Base-by-base conservation (phyloP, 805 yeast species). In the Cyberlindnera misumaiensis region DNA sequence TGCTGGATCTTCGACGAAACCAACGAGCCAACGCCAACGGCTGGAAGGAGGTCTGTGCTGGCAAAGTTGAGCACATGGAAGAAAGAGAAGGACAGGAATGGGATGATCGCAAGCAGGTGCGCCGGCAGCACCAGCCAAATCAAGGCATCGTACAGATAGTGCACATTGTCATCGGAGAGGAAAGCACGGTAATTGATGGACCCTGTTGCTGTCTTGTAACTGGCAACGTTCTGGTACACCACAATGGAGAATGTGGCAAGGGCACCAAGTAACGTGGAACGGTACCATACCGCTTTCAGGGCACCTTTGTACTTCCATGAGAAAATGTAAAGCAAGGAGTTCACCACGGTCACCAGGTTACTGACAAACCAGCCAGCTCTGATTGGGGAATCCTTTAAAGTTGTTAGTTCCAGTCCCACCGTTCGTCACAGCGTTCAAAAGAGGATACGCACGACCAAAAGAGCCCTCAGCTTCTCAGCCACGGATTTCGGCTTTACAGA, bases 311-410 rank as follows among this genome's bases (percentile, higher is more conserved):
- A 49, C 30, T 65, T 36, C 34, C 60, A 57, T 5, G 68, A 57
- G 17, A 63, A 49, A 22, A 62, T 47, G 46, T 68, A 77, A 35
- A 66, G 45, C 9, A 61, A 30, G n/a, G 65, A 58, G 35, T 65
- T 66, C 10, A 60, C 20, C 15, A 77, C 57, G 4, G 75, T 75
- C 34, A 63, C 46, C n/a, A 64, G 58, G 48, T 79, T 83, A 33
- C 83, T 81, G 11, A 56, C 52, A 58, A 84, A 84, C 96, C 95
- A 88, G 5, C 75, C 78, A 49, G 83, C 83, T 60, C 85, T 89
- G 40, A 74, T 11, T n/a, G 38, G 49, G 1, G 57, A 52, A 11
- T 34, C 31, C 36, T n/a, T n/a, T 34, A 27, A n/a, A 24, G 15
- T 42, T 32, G 39, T 34, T 37, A 31, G 29, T 36, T 16, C 7